These are phyloP conservation scores for Tranzscheliella williamsii DNA, from an alignment of 1,284 basidiomycete species.

Conservation along the genomic window DNA sequence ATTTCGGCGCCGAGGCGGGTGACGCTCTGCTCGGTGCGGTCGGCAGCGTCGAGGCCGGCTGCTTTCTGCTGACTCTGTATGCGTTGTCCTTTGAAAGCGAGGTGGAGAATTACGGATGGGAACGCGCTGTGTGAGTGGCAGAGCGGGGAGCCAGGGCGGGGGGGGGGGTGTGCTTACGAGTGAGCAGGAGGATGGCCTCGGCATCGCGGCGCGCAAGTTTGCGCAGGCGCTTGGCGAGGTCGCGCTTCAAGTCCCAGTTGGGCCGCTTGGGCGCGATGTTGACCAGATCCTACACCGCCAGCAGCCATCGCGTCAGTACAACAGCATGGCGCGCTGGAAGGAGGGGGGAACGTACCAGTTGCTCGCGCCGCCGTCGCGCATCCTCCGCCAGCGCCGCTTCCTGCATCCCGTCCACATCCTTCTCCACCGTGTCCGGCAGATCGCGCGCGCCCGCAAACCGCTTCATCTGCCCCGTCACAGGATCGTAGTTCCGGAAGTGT, in stretches of 20 bases:
- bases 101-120: no score
- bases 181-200: conserved; percentile 86
- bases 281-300: conserved; percentile 82
- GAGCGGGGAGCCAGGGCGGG: no score
- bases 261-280: conserved; percentile 95
- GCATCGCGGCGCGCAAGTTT: conserved; percentile 89
- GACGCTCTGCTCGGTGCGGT: conserved; percentile 6
- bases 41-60: conserved; percentile 9
- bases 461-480: conserved; percentile 52
- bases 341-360: conserved; percentile 82
- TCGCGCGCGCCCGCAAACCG: conserved; percentile 65
- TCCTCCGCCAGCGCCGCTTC: conserved; percentile 83
- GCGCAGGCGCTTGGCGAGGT: conserved; percentile 83
- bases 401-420: conserved; percentile 78
- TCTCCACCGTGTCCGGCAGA: conserved; percentile 83
- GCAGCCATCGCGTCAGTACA: no score
- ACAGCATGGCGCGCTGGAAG: no score
- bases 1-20: conserved; percentile 23
- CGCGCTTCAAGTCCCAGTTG: conserved; percentile 96
- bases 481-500: conserved; percentile 60
- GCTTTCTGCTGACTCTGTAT: conserved; percentile 33
- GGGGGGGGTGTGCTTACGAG: conserved; percentile 73
- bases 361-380: conserved; percentile 78
- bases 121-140: no score
- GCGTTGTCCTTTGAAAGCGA: conserved; percentile 13